Evolutionary conservation across 139 green algal species (phyloP).

Genomic region (Haematococcus lacustris): DNA sequence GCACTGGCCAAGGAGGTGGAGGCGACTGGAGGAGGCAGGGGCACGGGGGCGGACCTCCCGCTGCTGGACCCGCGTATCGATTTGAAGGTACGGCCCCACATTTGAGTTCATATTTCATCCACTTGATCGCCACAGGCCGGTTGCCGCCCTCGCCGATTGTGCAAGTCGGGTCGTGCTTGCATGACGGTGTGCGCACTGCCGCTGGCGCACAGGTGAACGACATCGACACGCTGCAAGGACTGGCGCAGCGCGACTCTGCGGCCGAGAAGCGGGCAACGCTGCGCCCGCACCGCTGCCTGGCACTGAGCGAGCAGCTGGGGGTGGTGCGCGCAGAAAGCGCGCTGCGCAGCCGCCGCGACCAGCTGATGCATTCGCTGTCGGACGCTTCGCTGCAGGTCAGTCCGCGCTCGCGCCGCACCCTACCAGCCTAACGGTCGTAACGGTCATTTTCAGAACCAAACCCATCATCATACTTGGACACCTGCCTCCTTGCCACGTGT

Average conservation of each 20-base stretch:
- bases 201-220: too few species aligned
- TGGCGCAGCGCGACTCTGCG: too few species aligned
- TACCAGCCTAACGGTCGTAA: not conserved
- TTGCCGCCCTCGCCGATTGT: too few species aligned
- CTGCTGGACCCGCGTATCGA: slow-evolving; percentile 22
- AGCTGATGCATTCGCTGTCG: slow-evolving; percentile 49
- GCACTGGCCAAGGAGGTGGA: slow-evolving; percentile 16
- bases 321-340: slow-evolving; percentile 43
- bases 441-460: not conserved
- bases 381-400: slow-evolving; percentile 63
- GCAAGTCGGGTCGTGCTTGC: too few species aligned
- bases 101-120: too few species aligned
- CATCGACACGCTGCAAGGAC: too few species aligned
- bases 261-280: too few species aligned
- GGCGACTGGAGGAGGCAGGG: not conserved
- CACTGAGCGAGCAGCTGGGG: slow-evolving; percentile 17
- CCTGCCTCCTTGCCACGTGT: not conserved
- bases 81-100: too few species aligned
- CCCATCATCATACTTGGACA: not conserved
- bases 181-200: too few species aligned
- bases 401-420: not conserved
- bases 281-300: slow-evolving; percentile 31
- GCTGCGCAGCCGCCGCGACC: slow-evolving; percentile 31
- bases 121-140: too few species aligned
- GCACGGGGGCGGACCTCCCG: not conserved